A percentile compares a stretch with the other conserved stretches of the same genome.
phyloP scores from a whole-genome alignment of 305 asterid species.

The Fraxinus baroniana region DNA sequence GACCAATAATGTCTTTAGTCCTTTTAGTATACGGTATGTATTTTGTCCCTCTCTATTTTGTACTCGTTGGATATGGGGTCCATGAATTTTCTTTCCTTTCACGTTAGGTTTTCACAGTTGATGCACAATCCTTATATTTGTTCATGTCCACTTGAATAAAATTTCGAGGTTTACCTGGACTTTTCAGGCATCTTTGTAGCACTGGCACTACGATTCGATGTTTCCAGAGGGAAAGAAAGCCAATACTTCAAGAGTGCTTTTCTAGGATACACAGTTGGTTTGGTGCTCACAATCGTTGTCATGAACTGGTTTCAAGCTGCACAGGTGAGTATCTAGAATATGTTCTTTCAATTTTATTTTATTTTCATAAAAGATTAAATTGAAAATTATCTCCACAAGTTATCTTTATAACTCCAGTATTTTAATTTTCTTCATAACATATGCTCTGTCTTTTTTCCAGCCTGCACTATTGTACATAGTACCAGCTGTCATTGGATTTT shows the following conservation, averaged over 20 bases:
- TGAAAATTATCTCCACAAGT: not conserved
- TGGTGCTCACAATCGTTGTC: slow-evolving; percentile 70
- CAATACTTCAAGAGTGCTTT: slow-evolving; percentile 90
- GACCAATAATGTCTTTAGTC: not conserved
- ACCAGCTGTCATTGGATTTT: slow-evolving; percentile 81
- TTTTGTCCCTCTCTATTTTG: too few species aligned
- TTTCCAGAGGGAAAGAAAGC: slow-evolving; percentile 74
- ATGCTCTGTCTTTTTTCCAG: slow-evolving; percentile 40
- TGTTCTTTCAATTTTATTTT: not conserved
- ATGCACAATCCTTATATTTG: not conserved
- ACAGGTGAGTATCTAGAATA: slow-evolving; percentile 44
- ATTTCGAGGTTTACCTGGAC: slow-evolving; percentile 8
- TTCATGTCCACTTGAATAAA: not conserved
- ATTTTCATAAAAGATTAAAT: slow-evolving; percentile 2
- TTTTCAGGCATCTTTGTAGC: slow-evolving; percentile 94
- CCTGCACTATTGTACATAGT: slow-evolving; percentile 91
- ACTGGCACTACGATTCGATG: slow-evolving; percentile 89
- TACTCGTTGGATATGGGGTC: not conserved
- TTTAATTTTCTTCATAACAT: slow-evolving; percentile 2
- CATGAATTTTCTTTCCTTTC: not conserved
- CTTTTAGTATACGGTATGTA: too few species aligned
- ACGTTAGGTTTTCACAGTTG: not conserved
- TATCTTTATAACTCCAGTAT: not conserved
- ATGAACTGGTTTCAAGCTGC: slow-evolving; percentile 99
- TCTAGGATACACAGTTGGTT: slow-evolving; percentile 71